Percentiles rank a stretch among this genome's conserved stretches.
These are phyloP conservation scores for Pyrenophora graminea DNA, from an alignment of 2,329 filamentous ascomycete genomes.

Conservation along the genomic window DNA sequence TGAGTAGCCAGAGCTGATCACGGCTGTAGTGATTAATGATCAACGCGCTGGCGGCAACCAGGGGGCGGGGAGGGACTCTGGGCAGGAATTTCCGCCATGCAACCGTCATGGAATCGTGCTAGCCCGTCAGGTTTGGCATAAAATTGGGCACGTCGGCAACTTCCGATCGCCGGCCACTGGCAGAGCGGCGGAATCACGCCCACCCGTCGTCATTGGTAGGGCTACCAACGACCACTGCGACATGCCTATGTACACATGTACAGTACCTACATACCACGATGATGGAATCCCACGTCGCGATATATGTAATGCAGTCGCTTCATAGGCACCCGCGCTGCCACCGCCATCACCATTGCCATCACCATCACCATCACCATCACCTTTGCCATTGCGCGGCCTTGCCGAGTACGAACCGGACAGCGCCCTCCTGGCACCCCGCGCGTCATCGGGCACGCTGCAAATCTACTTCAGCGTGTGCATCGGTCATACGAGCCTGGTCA, in stretches of 20 bases:
- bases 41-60: constrained; percentile 1
- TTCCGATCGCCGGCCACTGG: background rate
- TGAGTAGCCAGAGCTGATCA: too few species aligned
- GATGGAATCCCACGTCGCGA: too few species aligned
- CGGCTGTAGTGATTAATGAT: background rate
- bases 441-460: constrained; percentile 7
- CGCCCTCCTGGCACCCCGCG: background rate
- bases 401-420: background rate
- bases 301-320: too few species aligned
- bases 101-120: background rate
- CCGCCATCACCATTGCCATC: background rate
- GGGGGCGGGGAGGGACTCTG: constrained; percentile 22
- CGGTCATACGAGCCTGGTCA: background rate
- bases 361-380: background rate
- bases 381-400: background rate
- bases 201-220: background rate
- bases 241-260: too few species aligned
- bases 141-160: too few species aligned
- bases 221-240: too few species aligned
- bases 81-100: constrained; percentile 10
- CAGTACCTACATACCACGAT: too few species aligned
- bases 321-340: too few species aligned
- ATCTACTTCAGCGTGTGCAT: constrained; percentile 8
- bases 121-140: background rate
- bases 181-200: constrained; percentile 6